Evolutionary conservation across 805 yeast genomes (phyloP), one percentile per base, ranked within the genome.

Genomic region (Debaryomyces castellii): DNA sequence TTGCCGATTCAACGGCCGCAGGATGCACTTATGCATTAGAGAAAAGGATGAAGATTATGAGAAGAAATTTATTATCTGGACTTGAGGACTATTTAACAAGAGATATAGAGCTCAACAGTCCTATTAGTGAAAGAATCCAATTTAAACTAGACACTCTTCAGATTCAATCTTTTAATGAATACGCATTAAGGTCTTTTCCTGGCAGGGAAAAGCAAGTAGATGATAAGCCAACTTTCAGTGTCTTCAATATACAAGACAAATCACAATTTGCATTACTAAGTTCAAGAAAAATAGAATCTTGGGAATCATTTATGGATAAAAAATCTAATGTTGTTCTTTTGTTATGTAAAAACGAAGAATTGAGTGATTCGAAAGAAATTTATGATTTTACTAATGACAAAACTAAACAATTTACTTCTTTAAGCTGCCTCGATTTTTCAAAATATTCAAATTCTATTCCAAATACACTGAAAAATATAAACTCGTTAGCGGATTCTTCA

Each of bases 1-100:
- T 86, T 10, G 77, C 81, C 1, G 87, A 89, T 54, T 65, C 62
- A 20, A 51, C 59, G 0, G 60, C 71, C 0, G 69, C 81, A 0
- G 41, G 55, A 8, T 80, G 78, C 53, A 87, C 94, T 0, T 68
- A 70, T 41, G 61, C 81, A 0, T 64, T 87, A 21, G 55, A 57
- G 0, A 65, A 73, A 28, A 72, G 97, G 58, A 83, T 91, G 87
- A 45, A 59, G 1, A 60, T 79, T 0, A 80, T 89, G 53, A 71
- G 78, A 43, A 58, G 59, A 32, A 43, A 55, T 30, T 66, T 76
- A 17, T 58, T 77, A n/a, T 60, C 87, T 2, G 89, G 89, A 0
- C 78, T 83, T 56, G 89, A 84, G 51, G 63, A 66, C 2, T 60
- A 63, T 39, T 52, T 67, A 2, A 49, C 55, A 1, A 58, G 59